Percentiles rank a stretch among this genome's conserved stretches.
phyloP scores from a whole-genome alignment of 2,329 filamentous ascomycete genomes.

The Ophiostoma ulmi region DNA sequence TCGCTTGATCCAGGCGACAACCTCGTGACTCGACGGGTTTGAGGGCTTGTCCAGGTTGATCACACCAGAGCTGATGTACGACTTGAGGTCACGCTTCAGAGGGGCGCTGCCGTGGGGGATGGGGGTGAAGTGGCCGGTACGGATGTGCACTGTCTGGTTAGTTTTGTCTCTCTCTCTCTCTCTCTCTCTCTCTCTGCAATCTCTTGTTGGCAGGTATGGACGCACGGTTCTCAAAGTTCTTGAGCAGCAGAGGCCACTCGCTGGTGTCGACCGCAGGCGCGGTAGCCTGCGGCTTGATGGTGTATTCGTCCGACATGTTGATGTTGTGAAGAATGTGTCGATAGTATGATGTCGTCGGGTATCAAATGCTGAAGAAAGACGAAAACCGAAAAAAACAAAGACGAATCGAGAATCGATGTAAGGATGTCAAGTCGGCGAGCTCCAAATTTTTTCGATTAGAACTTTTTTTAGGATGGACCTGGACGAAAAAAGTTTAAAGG shows the following conservation, averaged over 20 bases:
- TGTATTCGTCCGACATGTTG: constrained; percentile 57
- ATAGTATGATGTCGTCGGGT: neutral
- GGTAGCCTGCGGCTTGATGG: constrained; percentile 86
- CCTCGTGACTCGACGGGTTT: constrained; percentile 96
- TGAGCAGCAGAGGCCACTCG: constrained; percentile 86
- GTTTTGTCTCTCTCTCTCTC: constrained; percentile 13
- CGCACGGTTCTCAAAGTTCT: constrained; percentile 91
- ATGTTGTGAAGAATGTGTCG: constrained; percentile 7
- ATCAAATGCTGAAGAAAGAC: neutral
- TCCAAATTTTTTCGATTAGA: constrained; percentile 22
- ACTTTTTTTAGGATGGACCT: constrained; percentile 16
- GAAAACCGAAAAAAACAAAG: too few relatives aligned
- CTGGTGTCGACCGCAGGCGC: constrained; percentile 77
- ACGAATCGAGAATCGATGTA: neutral
- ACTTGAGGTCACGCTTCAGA: constrained; percentile 90
- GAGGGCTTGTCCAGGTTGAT: constrained; percentile 98
- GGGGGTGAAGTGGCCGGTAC: constrained; percentile 94
- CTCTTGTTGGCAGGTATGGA: constrained; percentile 27
- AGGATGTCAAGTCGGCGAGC: constrained; percentile 11
- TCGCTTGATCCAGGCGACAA: constrained; percentile 98
- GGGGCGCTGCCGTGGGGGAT: constrained; percentile 91
- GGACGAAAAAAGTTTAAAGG: constrained; percentile 22
- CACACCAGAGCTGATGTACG: constrained; percentile 93
- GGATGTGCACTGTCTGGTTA: constrained; percentile 65
- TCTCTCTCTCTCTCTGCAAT: neutral